These are phyloP conservation scores for Teratosphaeria viscida DNA, from an alignment of 2,329 filamentous ascomycete genomes.

Conservation along the genomic window DNA sequence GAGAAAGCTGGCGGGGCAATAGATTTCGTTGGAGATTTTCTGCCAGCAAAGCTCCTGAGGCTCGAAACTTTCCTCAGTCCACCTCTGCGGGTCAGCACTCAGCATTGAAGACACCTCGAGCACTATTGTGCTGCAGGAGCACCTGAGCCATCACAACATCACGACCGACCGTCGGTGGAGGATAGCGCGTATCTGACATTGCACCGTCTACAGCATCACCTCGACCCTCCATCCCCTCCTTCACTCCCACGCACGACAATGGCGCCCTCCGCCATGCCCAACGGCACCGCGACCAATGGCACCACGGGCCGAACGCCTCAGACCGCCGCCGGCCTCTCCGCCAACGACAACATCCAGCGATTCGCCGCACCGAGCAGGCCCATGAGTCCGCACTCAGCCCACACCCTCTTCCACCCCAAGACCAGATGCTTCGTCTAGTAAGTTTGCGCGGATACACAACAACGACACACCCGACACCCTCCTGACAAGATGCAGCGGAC, in stretches of 20 bases:
- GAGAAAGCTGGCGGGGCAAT: background rate
- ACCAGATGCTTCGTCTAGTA: slow-evolving; percentile 98
- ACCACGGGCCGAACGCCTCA: slow-evolving; percentile 24
- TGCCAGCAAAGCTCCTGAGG: slow-evolving; percentile 6
- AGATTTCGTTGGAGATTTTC: slow-evolving; percentile 4
- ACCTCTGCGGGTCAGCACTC: background rate
- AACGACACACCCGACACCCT: background rate
- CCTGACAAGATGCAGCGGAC: slow-evolving; percentile 50
- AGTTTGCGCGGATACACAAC: slow-evolving; percentile 24
- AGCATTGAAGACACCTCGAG: background rate
- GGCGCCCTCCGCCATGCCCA: slow-evolving; percentile 24
- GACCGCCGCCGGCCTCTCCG: slow-evolving; percentile 38
- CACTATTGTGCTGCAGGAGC: background rate
- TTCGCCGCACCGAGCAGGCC: slow-evolving; percentile 89
- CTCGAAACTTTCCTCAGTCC: slow-evolving; percentile 3
- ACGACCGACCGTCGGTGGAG: background rate
- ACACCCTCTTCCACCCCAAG: slow-evolving; percentile 98
- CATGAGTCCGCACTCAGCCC: slow-evolving; percentile 74
- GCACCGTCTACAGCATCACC: background rate
- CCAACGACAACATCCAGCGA: slow-evolving; percentile 96
- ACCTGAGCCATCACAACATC: background rate
- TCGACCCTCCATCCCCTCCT: slow-evolving; percentile 2
- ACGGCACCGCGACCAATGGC: slow-evolving; percentile 6
- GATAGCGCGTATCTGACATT: background rate
- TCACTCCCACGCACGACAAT: slow-evolving; percentile 23